phyloP scores from a whole-genome alignment of 257 asterid genomes.

The Penstemon barbatus region DNA sequence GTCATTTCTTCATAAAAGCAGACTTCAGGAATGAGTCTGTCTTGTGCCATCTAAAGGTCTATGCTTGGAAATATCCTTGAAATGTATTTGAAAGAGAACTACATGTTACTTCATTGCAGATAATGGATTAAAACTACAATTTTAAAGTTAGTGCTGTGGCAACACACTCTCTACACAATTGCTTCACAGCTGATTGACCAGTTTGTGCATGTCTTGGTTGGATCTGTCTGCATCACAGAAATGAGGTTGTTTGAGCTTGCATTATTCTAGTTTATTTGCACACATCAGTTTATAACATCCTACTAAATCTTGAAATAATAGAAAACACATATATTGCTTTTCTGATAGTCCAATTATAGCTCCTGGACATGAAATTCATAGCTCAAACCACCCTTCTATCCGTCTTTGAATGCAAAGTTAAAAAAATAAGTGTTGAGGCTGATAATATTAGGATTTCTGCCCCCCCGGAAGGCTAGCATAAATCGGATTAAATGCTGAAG shows the following conservation, averaged over 20 bases:
- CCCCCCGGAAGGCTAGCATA: too few species aligned
- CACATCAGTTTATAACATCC: too few species aligned
- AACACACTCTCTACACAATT: too few species aligned
- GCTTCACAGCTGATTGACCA: too few species aligned
- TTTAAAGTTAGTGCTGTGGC: too few species aligned
- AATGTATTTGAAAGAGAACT: not conserved
- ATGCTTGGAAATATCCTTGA: not conserved
- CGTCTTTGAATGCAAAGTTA: not conserved
- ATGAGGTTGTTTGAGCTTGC: too few species aligned
- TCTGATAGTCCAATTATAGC: not conserved
- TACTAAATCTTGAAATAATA: too few species aligned
- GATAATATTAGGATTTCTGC: not conserved
- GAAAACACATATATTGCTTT: too few species aligned
- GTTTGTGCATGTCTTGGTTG: too few species aligned
- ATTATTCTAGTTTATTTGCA: too few species aligned
- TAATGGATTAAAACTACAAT: too few species aligned
- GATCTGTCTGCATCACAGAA: too few species aligned
- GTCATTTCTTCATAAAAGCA: not conserved
- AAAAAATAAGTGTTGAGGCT: not conserved
- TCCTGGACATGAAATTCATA: not conserved
- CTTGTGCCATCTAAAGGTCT: not conserved
- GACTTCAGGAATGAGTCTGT: not conserved
- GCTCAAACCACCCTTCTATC: not conserved
- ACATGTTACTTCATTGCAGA: not conserved
- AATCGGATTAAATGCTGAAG: not conserved